Evolutionary conservation across 306 rosid species (phyloP).

Genomic region (Coriaria nepalensis): DNA sequence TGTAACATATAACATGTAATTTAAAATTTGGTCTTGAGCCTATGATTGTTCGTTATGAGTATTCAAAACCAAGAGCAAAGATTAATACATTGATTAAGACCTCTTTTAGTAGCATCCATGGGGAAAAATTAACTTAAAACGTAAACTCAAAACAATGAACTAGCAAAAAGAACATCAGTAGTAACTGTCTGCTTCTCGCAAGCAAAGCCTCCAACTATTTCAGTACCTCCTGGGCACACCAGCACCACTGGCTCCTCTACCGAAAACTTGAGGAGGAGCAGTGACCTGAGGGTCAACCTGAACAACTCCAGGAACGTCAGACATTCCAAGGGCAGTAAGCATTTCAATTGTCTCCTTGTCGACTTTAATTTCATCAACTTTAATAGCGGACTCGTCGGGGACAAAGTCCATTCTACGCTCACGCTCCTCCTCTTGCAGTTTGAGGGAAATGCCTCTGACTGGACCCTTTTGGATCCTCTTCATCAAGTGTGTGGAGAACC

Average conservation of each 20-base stretch:
- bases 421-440: conserved; percentile 30
- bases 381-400: conserved; percentile 24
- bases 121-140: no score
- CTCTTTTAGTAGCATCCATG: no score
- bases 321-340: conserved; percentile 26
- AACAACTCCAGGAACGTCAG: conserved; percentile 22
- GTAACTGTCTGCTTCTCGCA: neutral
- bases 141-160: no score
- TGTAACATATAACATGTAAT: no score
- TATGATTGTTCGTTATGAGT: no score
- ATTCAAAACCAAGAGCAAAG: no score
- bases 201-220: neutral
- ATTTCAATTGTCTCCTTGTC: conserved; percentile 29
- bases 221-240: conserved; percentile 15
- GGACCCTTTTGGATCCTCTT: conserved; percentile 35
- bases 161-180: neutral
- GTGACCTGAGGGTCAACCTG: conserved; percentile 18
- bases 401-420: conserved; percentile 33
- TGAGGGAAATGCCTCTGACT: conserved; percentile 26
- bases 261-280: conserved; percentile 14
- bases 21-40: no score
- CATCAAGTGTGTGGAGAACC: conserved; percentile 31
- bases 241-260: conserved; percentile 9
- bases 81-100: no score
- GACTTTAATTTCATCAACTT: conserved; percentile 16